Conservation (phyloP, 2,329 filamentous ascomycete genomes). For the Teratosphaeria gauchensis region DNA sequence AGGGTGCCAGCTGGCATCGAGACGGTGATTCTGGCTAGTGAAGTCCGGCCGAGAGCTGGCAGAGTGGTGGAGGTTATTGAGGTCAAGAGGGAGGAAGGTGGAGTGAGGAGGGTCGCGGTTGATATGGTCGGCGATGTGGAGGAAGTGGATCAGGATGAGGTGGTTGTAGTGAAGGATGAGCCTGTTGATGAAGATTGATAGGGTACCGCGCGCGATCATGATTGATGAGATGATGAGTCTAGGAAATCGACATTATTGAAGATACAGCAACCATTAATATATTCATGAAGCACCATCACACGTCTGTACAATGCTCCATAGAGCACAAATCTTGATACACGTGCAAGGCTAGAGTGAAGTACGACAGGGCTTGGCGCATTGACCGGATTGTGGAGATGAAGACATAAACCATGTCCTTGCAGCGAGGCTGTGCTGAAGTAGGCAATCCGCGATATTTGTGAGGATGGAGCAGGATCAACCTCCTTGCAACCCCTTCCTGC, state of each 20-base stretch:
- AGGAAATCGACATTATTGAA: neutral
- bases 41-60: conserved; percentile 46
- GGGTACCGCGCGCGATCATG: neutral
- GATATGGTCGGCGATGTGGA: conserved; percentile 12
- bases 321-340: neutral
- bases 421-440: neutral
- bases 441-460: neutral
- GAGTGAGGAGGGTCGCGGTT: conserved; percentile 17
- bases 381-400: too few relatives aligned
- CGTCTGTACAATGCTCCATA: too few relatives aligned
- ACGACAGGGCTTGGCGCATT: neutral
- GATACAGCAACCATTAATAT: neutral
- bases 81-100: conserved; percentile 27
- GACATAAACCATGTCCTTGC: neutral
- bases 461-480: neutral
- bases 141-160: conserved; percentile 13
- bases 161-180: conserved; percentile 26
- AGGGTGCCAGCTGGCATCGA: conserved; percentile 62
- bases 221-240: neutral
- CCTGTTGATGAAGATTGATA: conserved; percentile 13
- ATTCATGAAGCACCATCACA: too few relatives aligned
- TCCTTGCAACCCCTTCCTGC: neutral
- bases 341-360: neutral
- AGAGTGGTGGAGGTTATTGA: conserved; percentile 32
- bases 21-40: conserved; percentile 66